Base-by-base conservation (phyloP, 2,329 filamentous ascomycete genomes). In the Hymenoscyphus fructigenus region DNA sequence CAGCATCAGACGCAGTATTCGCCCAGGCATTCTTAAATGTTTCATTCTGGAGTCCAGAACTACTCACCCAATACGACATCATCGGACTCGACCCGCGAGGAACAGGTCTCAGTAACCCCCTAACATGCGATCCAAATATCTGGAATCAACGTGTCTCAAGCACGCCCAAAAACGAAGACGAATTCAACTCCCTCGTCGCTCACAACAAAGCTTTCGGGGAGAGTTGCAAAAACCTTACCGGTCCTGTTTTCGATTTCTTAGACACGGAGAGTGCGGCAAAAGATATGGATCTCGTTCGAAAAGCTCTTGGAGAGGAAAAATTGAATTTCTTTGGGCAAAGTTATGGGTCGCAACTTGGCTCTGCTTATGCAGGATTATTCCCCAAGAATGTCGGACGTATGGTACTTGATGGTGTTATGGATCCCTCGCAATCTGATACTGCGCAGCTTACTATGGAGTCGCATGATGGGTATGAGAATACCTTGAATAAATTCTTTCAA, bases 81-180 rank as follows among this genome's bases (percentile, higher is more conserved):
- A 76, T 82, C 57, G 80, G 78, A 2, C 70, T 80, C 1, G 80
- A 82, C 65, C 80, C 79, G 0, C 76, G 80, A 2, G 80, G 80
- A 14, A 76, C 79, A 29, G 79, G 79, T 2, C 60, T 76, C 57
- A 82, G 80, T 71, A 75, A 74, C 1, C 75, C 76, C 0, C 71
- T 80, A 28, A 67, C 72, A 60, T 82, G 80, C 68, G 77, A 80
- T 67, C 68, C 71, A 3, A 69, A 62, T 2, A 71, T 77, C 5
- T 81, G 70, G 62, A 78, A 78, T 65, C 71, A 77, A 63, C 75
- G 75, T 17, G 75, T 76, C 1, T 74, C 76, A 20, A 67, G 70
- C 20, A 78, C 78, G 56, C 79, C 79, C 3, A 74, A 72, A 53
- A 80, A 77, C 0, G 68, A 78, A 29, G 72, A 72, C 2, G 75